Conservation (phyloP, 2,329 filamentous ascomycete species). For the Penicillium sp. region DNA sequence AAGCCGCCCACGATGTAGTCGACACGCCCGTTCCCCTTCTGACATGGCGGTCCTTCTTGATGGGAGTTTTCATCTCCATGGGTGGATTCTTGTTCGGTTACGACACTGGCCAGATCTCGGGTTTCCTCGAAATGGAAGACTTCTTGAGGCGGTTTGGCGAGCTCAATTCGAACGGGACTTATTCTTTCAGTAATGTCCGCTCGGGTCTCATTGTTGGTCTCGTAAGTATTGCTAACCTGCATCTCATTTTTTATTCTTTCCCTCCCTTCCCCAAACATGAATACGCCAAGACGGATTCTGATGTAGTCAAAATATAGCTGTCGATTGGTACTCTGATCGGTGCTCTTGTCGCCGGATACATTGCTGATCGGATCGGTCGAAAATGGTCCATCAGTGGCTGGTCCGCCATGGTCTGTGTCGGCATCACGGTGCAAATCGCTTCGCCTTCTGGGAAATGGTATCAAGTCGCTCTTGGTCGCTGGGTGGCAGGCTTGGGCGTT, state of each 20-base stretch:
- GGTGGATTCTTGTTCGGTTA: conserved; percentile 42
- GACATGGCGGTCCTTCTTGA: conserved; percentile 30
- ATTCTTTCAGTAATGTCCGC: conserved; percentile 37
- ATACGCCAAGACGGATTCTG: background rate
- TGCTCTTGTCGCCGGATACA: conserved; percentile 35
- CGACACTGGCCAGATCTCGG: conserved; percentile 42
- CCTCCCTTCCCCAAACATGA: background rate
- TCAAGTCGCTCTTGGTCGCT: conserved; percentile 39
- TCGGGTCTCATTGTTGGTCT: conserved; percentile 40
- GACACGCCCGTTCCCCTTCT: conserved; percentile 27
- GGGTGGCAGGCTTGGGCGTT: conserved; percentile 40
- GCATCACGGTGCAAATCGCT: conserved; percentile 40
- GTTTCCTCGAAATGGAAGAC: conserved; percentile 39
- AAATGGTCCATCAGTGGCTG: conserved; percentile 39
- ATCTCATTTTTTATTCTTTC: no score
- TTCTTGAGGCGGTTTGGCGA: conserved; percentile 37
- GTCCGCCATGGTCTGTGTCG: conserved; percentile 35
- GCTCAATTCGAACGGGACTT: conserved; percentile 22
- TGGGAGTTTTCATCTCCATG: conserved; percentile 40
- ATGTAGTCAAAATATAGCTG: conserved; percentile 24
- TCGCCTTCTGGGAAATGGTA: conserved; percentile 34
- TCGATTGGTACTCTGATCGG: conserved; percentile 42
- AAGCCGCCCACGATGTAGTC: conserved; percentile 12
- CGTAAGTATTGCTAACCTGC: conserved; percentile 19
- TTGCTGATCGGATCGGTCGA: conserved; percentile 40